Evolutionary conservation across 177 flowering plant species (phyloP), one percentile per base, ranked within the genome.

Genomic region (Vitis hybrid): DNA sequence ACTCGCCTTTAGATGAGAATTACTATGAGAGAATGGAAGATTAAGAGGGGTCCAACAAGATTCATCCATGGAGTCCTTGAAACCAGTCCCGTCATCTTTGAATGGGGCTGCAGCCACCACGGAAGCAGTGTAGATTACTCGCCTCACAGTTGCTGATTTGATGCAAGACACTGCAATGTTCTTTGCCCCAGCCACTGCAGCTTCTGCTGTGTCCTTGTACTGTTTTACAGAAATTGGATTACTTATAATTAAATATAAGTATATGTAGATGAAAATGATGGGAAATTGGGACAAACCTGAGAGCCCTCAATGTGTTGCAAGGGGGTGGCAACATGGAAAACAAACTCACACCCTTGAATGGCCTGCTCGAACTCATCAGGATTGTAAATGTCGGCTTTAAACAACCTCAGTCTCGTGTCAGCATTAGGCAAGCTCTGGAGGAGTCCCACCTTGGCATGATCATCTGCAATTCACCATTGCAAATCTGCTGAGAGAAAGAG

Each of bases 341-440:
- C 88, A 71, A 32, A 67, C 1, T 78, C 56, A 58, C 87, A 86
- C 18, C 85, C 90, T 66, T 67, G 12, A 51, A 89, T 86, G 4
- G 91, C 87, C 2, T 27, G 4, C 1, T 72, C 78, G 49, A 87
- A 87, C n/a, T 79, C 80, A 6, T 60, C 49, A 1, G 87, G 85
- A 19, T 74, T 78, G 56, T 84, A 81, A 14, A 88, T 73, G 50
- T 89, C 87, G 4, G 89, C 94, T 71, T 84, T 21, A 63, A 85
- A 88, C 32, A 87, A 69, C 16, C 48, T 56, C 11, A 88, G 56
- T 16, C 74, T 70, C 6, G 78, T 59, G 2, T 80, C 81, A 51
- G 87, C 84, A 61, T 64, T 11, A 2, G 81, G 80, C 1, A 88
- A 67, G 27, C 70, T 69, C 71, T 78, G 81, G 4, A 88, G 71